Evolutionary conservation across 2,329 filamentous ascomycete genomes (phyloP), one percentile per base, ranked within the genome.

Genomic region (Fusarium sp.): DNA sequence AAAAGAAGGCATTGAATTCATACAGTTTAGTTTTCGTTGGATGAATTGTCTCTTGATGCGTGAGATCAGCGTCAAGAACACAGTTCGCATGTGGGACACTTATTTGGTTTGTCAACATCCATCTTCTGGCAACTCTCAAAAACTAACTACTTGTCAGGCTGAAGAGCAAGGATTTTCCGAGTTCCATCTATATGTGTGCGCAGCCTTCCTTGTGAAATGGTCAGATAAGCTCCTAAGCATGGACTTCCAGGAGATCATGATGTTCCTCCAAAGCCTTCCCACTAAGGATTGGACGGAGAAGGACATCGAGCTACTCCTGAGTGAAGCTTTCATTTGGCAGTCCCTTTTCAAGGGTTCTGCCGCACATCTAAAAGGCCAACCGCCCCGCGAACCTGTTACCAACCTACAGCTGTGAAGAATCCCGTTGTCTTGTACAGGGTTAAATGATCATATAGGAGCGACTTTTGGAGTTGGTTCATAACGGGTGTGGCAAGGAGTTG

Each of bases 41-140:
- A 99, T 99, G 96, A 99, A 99, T 80, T 99, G 96, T 82, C 89
- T 99, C 59, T 87, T 99, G 74, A 99, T 99, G 96, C 90, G 96
- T 73, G 96, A 99, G 84, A 93, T 99, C 74, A 98, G 93, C 80
- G 96, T 99, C 65, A 94, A 92, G 82, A 98, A 98, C 81, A 98
- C 95, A 1, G 97, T 99, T 73, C 89, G 96, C 77, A 99, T 99
- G 96, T 99, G 96, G 96, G 96, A 99, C 83, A 99, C 96, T 32
- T 99, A 99, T 84, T 90, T 99, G 85, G 96, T 98, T 86, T 81
- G 91, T 84, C 73, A 32, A 15, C 18, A n/a, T 18, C 22, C 8
- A 14, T 38, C 41, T 24, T n/a, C 20, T 24, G 20, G 39, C 11
- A 4, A 26, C 20, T 24, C 14, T 4, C 22, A 18, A 41, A 44